phyloP scores from a whole-genome alignment of 129 eudicot species.

The Artemisia annua region DNA sequence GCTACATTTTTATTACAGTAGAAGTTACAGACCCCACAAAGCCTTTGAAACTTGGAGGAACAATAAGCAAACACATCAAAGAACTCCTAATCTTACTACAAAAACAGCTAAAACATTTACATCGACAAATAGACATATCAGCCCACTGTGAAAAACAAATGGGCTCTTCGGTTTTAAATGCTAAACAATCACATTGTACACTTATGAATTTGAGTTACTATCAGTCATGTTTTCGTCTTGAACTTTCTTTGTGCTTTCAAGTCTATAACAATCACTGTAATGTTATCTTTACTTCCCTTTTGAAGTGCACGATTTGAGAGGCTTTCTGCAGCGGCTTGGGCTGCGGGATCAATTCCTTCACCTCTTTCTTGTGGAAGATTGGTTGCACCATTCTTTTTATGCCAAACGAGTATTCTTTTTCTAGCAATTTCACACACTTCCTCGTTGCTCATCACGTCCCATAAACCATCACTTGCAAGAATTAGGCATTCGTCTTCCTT shows the following conservation, averaged over 20 bases:
- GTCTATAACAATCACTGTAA: conserved; percentile 73
- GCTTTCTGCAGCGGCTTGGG: conserved; percentile 82
- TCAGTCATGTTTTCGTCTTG: conserved; percentile 48
- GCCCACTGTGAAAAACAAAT: conserved; percentile 46
- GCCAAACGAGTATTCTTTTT: conserved; percentile 78
- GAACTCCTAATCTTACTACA: conserved; percentile 38
- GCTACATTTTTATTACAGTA: conserved; percentile 31
- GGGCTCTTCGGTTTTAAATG: conserved; percentile 31
- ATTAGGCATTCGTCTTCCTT: conserved; percentile 77
- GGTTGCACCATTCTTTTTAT: conserved; percentile 56
- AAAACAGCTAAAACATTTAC: conserved; percentile 42
- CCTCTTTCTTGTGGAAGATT: conserved; percentile 55
- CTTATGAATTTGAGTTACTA: conserved; percentile 26
- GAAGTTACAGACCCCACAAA: conserved; percentile 36
- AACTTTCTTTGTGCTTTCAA: conserved; percentile 75
- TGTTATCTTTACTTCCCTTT: conserved; percentile 87
- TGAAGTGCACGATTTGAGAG: conserved; percentile 73
- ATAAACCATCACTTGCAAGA: conserved; percentile 82
- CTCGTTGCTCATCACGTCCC: conserved; percentile 85
- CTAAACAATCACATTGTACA: conserved; percentile 31
- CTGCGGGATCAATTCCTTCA: conserved; percentile 69
- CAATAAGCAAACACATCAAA: conserved; percentile 30
- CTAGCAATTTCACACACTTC: conserved; percentile 77
- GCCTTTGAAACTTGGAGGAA: conserved; percentile 45
- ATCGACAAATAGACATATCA: conserved; percentile 25